Evolutionary conservation across 208 protist species (phyloP), one percentile per base, ranked within the genome.

Genomic region (Zelonia costaricensis): DNA sequence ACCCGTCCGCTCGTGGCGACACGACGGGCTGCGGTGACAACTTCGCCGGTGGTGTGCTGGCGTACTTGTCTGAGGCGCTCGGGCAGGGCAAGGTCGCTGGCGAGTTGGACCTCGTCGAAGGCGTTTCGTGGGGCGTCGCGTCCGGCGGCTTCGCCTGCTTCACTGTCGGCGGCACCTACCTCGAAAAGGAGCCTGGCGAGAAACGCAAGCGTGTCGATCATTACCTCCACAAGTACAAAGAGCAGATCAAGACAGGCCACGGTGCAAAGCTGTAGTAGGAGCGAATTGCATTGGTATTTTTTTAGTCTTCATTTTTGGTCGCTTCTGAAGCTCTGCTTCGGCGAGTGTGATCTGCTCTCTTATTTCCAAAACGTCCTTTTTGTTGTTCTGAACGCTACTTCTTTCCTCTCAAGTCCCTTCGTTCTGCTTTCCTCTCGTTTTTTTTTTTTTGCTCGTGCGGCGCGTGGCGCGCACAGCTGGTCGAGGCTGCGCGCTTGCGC

Each of bases 151-250:
- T 76, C 45, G 44, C 61, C n/a, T 63, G 55, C 44, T 76, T 69
- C 48, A 52, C 51, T 13, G 48, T 80, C 22, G 62, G 62, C 16
- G 68, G 68, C 0, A 69, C 63, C 3, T 72, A 62, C 54, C 16
- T 80, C n/a, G 59, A 80, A 44, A 69, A 69, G 45, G 40, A 69
- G 42, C 28, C 53, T 12, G 63, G 72, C 20, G 74, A 71, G 38
- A 80, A 80, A 30, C 68, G 60, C n/a, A 5, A 60, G 25, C 51
- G 25, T 16, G 12, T 69, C 23, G 33, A 69, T 20, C 13, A 62
- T 23, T 73, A 68, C 52, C 49, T 71, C n/a, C 16, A 48, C 12
- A 33, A 54, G 53, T 74, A 70, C 16, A 30, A 62, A 12, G 36
- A 51, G 16, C 57, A 70, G 20, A 67, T 73, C 20, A 42, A 44